Base-by-base conservation (phyloP, 2,329 filamentous ascomycete species). In the Aureobasidium musti region DNA sequence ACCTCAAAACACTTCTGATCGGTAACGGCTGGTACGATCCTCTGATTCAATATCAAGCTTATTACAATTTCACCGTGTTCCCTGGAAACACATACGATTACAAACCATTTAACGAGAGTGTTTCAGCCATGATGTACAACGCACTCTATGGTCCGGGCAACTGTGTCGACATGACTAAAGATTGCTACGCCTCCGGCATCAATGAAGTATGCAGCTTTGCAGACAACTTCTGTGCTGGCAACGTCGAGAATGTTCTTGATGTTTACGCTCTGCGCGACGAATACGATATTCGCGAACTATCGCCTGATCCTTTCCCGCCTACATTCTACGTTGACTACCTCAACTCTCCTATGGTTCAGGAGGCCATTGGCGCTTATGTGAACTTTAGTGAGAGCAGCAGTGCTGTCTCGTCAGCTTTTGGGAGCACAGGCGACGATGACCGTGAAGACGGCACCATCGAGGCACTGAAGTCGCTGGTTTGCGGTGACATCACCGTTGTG, bases 11-110 rank as follows among this genome's bases (percentile, higher is more conserved):
- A 10, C 63, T 77, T 14, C 67, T 76, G 33, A 72, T 87, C 65
- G 84, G 84, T 26, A 87, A 87, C 68, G 84, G 84, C 21, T 86
- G 83, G 83, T 85, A 81, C 65, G 83, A 86, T 70, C 83, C 84
- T 2, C 71, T 83, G n/a, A 73, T 84, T 14, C 82, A 85, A 68
- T 86, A 85, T 70, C 78, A 82, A 70, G 82, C 84, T 2, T 85
- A 83, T 74, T 86, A 86, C 77, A 85, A 86, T 74, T 86, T 80
- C 72, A 82, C 83, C 11, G 81, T 85, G 17, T 82, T 68, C 59
- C 84, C 84, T 0, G 84, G 84, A 11, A 86, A 86, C 73, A 84
- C 84, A 0, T 86, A 86, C 72, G 82, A 85, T 70, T 83, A 82
- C 70, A 73, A 77, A 1, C 83, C 83, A 1, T 85, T 78, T 76